Percentiles rank a stretch among this genome's conserved stretches.
These are phyloP conservation scores for Fraxinus anomala DNA, from an alignment of 257 asterid genomes.

Conservation along the genomic window DNA sequence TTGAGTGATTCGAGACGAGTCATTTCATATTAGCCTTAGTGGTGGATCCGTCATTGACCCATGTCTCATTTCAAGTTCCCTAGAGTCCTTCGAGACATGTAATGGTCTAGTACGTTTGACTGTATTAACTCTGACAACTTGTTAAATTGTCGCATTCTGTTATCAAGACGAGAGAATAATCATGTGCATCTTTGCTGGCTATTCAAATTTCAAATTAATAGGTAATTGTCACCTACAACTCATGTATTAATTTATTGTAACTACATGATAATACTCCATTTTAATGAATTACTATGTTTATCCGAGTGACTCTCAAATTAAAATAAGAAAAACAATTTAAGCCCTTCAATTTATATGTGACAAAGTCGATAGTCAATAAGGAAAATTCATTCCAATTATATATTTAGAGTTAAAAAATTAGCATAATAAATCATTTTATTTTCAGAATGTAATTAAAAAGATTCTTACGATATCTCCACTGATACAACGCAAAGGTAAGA, in stretches of 20 bases:
- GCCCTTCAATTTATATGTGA: not conserved
- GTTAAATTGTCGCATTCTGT: not conserved
- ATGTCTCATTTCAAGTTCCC: too few species aligned
- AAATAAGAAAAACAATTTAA: not conserved
- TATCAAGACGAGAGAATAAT: too few species aligned
- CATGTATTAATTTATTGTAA: too few species aligned
- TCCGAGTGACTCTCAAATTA: not conserved
- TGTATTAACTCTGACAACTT: not conserved
- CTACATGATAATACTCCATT: too few species aligned
- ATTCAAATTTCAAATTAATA: too few species aligned
- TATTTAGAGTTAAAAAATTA: not conserved
- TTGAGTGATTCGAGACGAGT: too few species aligned
- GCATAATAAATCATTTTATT: conserved; percentile 19
- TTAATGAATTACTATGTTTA: too few species aligned
- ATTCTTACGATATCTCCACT: conserved; percentile 21
- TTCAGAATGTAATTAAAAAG: conserved; percentile 28
- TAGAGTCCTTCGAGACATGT: not conserved
- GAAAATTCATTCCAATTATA: not conserved
- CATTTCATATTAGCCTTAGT: too few species aligned
- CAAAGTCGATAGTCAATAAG: not conserved
- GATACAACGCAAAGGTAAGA: conserved; percentile 3
- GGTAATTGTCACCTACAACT: too few species aligned
- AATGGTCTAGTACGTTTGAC: too few species aligned
- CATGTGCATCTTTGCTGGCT: too few species aligned
- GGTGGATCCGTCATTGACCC: not conserved